Evolutionary conservation across 1,284 basidiomycete species (phyloP), one percentile per base, ranked within the genome.

Genomic region (Moesziomyces sp.): DNA sequence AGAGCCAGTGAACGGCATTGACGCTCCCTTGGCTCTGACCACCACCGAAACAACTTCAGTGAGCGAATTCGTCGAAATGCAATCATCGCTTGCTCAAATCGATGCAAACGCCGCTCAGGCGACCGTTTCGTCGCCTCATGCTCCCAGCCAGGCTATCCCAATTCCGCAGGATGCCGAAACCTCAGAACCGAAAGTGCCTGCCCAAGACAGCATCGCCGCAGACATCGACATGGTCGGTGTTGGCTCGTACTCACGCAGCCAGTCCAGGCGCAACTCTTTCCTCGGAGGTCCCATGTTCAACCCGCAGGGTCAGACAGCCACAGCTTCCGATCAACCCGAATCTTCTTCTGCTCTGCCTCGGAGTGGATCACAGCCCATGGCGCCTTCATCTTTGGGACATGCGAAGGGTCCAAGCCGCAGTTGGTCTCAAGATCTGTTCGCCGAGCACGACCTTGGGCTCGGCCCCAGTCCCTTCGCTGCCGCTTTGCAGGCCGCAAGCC

Each of bases 261-360:
- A 69, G 11, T 78, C 77, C 5, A 51, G 77, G 5, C 67, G 74
- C 44, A 78, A 78, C 44, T 78, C 77, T 16, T 56, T 73, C 43
- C 58, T 78, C n/a, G 70, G 24, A 7, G 56, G 52, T 5, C 59
- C 65, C 16, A 21, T 65, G 28, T 57, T 67, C 49, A 56, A 59
- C 14, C 40, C 49, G n/a, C 48, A 69, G 3, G 48, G 48, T 16
- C 52, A 49, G 13, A 13, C 26, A n/a, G 46, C 48, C 3, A 45
- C 24, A 18, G 45, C 35, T 13, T 38, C 52, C 0, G 54, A 53
- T 14, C 47, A 55, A 14, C 53, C 42, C 5, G 16, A 38, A 35
- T 24, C 52, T 8, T 50, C 35, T 35, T 28, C 45, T 8, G 35
- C 46, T 10, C 19, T 48, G 28, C 13, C 58, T 16, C 23, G 40